Evolutionary conservation across 2,329 filamentous ascomycete species (phyloP).

Genomic region (Hypocrella siamensis): DNA sequence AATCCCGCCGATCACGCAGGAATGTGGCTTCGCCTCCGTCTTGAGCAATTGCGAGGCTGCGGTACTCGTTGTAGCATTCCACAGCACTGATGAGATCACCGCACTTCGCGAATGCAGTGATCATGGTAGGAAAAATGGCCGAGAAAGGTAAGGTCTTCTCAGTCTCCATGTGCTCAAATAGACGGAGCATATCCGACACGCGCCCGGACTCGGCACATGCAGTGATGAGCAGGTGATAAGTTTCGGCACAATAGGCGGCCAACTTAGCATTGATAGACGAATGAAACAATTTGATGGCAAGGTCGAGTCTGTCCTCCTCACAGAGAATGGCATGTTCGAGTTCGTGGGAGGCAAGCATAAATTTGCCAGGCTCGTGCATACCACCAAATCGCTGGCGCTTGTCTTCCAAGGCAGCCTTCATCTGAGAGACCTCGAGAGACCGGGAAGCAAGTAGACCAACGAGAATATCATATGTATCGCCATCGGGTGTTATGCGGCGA

Average conservation of each 20-base stretch:
- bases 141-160: slow-evolving; percentile 60
- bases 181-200: slow-evolving; percentile 74
- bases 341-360: slow-evolving; percentile 80
- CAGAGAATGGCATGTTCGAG: slow-evolving; percentile 72
- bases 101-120: slow-evolving; percentile 72
- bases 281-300: slow-evolving; percentile 76
- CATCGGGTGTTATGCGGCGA: slow-evolving; percentile 66
- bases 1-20: slow-evolving; percentile 61
- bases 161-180: slow-evolving; percentile 84
- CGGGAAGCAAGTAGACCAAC: slow-evolving; percentile 69
- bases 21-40: slow-evolving; percentile 56
- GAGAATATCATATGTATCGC: slow-evolving; percentile 75
- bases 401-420: slow-evolving; percentile 61
- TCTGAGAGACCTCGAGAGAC: slow-evolving; percentile 59
- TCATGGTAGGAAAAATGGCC: slow-evolving; percentile 82
- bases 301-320: slow-evolving; percentile 74
- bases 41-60: slow-evolving; percentile 68
- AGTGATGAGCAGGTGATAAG: slow-evolving; percentile 72
- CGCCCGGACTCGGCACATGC: slow-evolving; percentile 74
- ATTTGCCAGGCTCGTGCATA: slow-evolving; percentile 68
- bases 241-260: slow-evolving; percentile 60
- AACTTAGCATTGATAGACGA: slow-evolving; percentile 49
- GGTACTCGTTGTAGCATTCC: slow-evolving; percentile 93
- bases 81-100: slow-evolving; percentile 79
- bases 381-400: slow-evolving; percentile 75